Conservation (phyloP, 441 rosid species). For the Brassica balearica region DNA sequence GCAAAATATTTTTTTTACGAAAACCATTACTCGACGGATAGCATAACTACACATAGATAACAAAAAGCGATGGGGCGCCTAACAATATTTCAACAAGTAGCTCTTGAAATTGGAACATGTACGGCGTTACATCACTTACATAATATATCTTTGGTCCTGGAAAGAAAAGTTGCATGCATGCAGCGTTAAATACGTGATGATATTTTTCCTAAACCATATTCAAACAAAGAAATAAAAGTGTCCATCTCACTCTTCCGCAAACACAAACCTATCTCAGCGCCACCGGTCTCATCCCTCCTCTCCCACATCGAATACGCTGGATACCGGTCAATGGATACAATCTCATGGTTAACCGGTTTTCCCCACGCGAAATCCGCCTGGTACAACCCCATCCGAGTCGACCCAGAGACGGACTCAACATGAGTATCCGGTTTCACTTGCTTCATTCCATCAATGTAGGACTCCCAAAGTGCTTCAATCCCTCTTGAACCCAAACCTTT, state of each 20-base stretch:
- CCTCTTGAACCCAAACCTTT: constrained; percentile 12
- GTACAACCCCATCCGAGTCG: constrained; percentile 41
- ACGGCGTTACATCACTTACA: background rate
- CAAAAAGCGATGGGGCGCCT: too few relatives aligned
- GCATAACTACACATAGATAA: background rate
- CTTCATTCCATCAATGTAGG: constrained; percentile 9
- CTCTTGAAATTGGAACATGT: background rate
- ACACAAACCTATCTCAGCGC: constrained; percentile 48
- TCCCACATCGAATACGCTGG: constrained; percentile 43
- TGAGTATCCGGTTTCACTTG: background rate
- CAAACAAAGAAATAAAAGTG: constrained; percentile 38
- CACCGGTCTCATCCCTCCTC: constrained; percentile 43
- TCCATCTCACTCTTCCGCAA: constrained; percentile 36
- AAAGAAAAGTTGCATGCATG: constrained; percentile 4
- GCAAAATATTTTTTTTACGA: too few relatives aligned
- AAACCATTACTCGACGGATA: background rate
- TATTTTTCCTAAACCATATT: constrained; percentile 10
- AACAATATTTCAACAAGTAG: background rate
- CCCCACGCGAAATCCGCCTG: constrained; percentile 60
- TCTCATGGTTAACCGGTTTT: constrained; percentile 46
- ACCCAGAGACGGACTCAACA: constrained; percentile 45
- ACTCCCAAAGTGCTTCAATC: constrained; percentile 4
- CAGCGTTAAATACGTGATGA: constrained; percentile 2
- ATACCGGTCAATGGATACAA: constrained; percentile 44
- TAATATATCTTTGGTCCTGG: background rate